Evolutionary conservation across 2,329 filamentous ascomycete genomes (phyloP).

Genomic region (Aureobasidium zeae): DNA sequence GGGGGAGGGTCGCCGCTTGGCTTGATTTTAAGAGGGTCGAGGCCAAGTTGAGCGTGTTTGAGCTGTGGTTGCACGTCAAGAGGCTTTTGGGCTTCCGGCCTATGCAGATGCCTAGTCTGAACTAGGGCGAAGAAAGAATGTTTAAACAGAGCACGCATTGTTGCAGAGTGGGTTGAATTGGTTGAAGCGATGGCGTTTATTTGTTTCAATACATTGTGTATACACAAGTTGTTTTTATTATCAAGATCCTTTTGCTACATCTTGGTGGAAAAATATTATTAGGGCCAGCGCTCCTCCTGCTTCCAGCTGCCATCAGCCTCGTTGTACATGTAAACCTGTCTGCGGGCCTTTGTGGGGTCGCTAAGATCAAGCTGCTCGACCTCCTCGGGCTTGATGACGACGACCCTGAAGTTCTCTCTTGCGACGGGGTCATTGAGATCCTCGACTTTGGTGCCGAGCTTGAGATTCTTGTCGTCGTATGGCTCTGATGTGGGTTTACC

Average conservation of each 20-base stretch:
- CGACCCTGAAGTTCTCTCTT: constrained; percentile 70
- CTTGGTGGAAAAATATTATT: constrained; percentile 18
- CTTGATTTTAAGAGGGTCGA: constrained; percentile 46
- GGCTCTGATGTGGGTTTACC: constrained; percentile 38
- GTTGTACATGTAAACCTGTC: constrained; percentile 59
- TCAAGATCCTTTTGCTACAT: too few species aligned
- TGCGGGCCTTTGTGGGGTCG: constrained; percentile 51
- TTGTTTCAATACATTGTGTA: too few species aligned
- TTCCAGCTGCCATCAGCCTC: constrained; percentile 51
- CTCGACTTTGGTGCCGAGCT: constrained; percentile 55
- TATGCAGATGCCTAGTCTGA: too few species aligned
- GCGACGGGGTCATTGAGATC: constrained; percentile 63
- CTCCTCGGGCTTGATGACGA: constrained; percentile 72
- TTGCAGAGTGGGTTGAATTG: too few species aligned
- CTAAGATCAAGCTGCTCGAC: constrained; percentile 67
- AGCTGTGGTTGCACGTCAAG: constrained; percentile 45
- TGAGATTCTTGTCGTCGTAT: constrained; percentile 36
- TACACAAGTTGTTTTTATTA: not conserved
- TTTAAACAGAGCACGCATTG: too few species aligned
- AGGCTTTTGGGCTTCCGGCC: constrained; percentile 35
- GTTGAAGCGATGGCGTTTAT: too few species aligned
- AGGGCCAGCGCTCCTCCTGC: constrained; percentile 59
- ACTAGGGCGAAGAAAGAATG: too few species aligned
- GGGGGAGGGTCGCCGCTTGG: constrained; percentile 45
- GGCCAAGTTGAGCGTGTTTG: constrained; percentile 49